Percentiles rank a stretch among this genome's conserved stretches.
These are phyloP conservation scores for Heliosperma pusillum DNA, from an alignment of 148 eudicot genomes.

Conservation along the genomic window DNA sequence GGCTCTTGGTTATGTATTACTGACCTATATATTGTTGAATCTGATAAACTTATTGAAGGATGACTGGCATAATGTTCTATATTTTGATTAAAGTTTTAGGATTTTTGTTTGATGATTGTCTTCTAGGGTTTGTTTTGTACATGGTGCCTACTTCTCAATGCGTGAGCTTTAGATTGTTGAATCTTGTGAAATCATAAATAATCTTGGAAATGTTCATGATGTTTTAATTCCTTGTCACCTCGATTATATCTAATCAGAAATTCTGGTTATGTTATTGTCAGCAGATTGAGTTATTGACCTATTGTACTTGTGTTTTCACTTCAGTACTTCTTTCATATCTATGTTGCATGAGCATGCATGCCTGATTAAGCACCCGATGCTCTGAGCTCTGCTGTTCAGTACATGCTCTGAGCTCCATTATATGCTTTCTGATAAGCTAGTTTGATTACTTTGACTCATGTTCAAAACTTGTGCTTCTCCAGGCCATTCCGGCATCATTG, in stretches of 20 bases:
- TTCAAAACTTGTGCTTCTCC: conserved; percentile 9
- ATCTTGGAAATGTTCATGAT: background rate
- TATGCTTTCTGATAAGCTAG: background rate
- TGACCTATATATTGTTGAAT: background rate
- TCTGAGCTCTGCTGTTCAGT: conserved; percentile 5
- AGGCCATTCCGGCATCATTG: conserved; percentile 93
- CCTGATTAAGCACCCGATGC: conserved; percentile 7
- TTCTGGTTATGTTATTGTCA: background rate
- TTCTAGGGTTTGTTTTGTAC: background rate
- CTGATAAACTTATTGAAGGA: background rate
- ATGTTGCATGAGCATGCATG: background rate
- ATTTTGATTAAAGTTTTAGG: background rate
- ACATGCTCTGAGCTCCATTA: too few species aligned
- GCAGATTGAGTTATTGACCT: background rate
- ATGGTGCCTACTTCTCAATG: background rate
- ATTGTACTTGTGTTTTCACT: background rate
- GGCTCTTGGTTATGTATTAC: background rate
- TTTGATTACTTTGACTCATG: background rate
- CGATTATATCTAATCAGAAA: background rate
- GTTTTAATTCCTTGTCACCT: background rate
- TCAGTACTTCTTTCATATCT: background rate
- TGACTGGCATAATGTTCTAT: background rate
- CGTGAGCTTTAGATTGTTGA: background rate
- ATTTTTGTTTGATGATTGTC: background rate
- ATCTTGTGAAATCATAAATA: background rate